Conservation (phyloP, 177 flowering plant species). For the Vitis hybrid region DNA sequence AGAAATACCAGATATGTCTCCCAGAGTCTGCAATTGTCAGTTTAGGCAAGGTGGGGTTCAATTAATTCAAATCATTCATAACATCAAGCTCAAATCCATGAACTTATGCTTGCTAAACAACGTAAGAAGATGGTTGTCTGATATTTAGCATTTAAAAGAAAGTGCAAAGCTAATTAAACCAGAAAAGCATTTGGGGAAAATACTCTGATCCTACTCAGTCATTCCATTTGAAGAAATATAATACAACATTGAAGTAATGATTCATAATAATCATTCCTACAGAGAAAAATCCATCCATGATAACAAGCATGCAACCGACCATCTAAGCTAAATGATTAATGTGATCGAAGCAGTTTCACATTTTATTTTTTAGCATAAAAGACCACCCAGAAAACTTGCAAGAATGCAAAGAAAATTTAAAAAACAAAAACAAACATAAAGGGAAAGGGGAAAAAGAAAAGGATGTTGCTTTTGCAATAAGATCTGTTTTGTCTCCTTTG, state of each 20-base stretch:
- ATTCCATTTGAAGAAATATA: too few species aligned
- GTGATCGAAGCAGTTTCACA: background rate
- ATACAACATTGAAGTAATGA: too few species aligned
- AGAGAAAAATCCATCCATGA: background rate
- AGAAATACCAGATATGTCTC: conserved; percentile 52
- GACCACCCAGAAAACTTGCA: background rate
- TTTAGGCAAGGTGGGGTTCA: background rate
- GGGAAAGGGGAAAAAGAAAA: background rate
- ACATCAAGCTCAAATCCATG: too few species aligned
- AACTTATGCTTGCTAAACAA: too few species aligned
- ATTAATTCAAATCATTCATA: background rate
- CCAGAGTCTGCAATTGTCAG: conserved; percentile 50
- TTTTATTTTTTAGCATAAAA: background rate
- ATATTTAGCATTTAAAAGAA: too few species aligned
- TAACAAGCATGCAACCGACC: background rate
- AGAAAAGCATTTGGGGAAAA: too few species aligned
- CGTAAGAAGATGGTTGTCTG: too few species aligned
- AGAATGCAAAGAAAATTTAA: background rate
- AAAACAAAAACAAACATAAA: background rate
- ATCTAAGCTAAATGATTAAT: background rate
- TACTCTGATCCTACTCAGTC: too few species aligned
- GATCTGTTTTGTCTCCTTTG: too few species aligned
- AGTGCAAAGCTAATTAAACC: too few species aligned
- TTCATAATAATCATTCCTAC: too few species aligned
- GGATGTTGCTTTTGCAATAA: too few species aligned